These are phyloP conservation scores for Handroanthus guayacan DNA, from an alignment of 257 asterid genomes.

Conservation along the genomic window DNA sequence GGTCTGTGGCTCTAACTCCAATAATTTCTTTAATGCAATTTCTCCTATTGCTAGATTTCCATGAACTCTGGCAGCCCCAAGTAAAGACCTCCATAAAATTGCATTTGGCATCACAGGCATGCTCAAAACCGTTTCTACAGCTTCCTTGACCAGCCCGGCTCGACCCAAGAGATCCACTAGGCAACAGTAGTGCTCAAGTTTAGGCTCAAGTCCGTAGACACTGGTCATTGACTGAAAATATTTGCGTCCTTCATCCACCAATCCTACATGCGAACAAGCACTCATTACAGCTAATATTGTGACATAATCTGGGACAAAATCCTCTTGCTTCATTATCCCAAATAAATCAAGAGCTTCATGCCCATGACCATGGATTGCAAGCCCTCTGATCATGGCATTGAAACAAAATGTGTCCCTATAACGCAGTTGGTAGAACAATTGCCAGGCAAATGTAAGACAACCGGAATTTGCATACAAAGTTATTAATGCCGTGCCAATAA, in stretches of 20 bases:
- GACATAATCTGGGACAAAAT: slow-evolving; percentile 54
- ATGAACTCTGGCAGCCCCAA: slow-evolving; percentile 71
- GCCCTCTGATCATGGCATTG: slow-evolving; percentile 77
- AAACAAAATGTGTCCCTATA: slow-evolving; percentile 57
- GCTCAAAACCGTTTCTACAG: slow-evolving; percentile 45
- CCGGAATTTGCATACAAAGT: slow-evolving; percentile 67
- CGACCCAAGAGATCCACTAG: slow-evolving; percentile 74
- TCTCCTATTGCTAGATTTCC: slow-evolving; percentile 62
- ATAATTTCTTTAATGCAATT: slow-evolving; percentile 48
- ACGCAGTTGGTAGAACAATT: slow-evolving; percentile 56
- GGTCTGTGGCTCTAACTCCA: slow-evolving; percentile 60
- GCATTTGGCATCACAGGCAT: slow-evolving; percentile 71
- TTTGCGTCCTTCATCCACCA: slow-evolving; percentile 65
- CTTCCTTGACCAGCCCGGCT: slow-evolving; percentile 65
- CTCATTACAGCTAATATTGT: slow-evolving; percentile 62
- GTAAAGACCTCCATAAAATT: slow-evolving; percentile 65
- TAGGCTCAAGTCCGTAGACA: slow-evolving; percentile 57
- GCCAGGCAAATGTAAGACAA: slow-evolving; percentile 54
- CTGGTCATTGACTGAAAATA: slow-evolving; percentile 56
- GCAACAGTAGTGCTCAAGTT: slow-evolving; percentile 73
- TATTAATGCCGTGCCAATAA: slow-evolving; percentile 62
- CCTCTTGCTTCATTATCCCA: slow-evolving; percentile 50
- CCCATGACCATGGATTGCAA: slow-evolving; percentile 69
- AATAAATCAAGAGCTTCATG: slow-evolving; percentile 62
- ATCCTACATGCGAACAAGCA: slow-evolving; percentile 77